phyloP scores from a whole-genome alignment of 805 yeast genomes.

The Barnettozyma sucrosica region DNA sequence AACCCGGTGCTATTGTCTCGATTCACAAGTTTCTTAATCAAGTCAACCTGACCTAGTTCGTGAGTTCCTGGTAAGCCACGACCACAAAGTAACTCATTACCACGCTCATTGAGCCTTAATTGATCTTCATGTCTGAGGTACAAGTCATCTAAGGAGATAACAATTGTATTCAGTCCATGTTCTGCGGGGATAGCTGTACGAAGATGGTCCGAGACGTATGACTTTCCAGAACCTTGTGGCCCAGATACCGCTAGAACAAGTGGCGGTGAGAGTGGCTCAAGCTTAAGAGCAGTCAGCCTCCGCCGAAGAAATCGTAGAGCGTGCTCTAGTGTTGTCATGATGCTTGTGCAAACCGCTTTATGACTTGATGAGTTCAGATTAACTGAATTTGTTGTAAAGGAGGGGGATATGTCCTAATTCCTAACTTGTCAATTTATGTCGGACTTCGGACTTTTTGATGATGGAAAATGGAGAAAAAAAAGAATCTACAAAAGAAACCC shows the following conservation, averaged over 20 bases:
- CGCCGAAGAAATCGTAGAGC: not conserved
- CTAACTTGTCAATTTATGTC: not conserved
- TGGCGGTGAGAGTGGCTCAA: constrained; percentile 26
- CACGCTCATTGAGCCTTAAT: constrained; percentile 34
- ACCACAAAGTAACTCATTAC: constrained; percentile 59
- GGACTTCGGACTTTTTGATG: not conserved
- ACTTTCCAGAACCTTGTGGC: constrained; percentile 78
- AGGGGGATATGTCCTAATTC: not conserved
- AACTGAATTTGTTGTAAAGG: too few species aligned
- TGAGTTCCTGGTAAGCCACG: constrained; percentile 96
- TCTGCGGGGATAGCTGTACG: constrained; percentile 34
- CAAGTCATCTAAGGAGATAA: constrained; percentile 80
- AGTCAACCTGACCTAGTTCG: constrained; percentile 39
- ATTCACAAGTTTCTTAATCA: constrained; percentile 9
- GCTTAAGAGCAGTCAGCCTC: not conserved
- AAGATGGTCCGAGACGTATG: constrained; percentile 44
- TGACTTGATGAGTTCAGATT: too few species aligned
- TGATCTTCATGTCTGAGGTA: constrained; percentile 69
- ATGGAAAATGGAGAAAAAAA: not conserved
- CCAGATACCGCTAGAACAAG: constrained; percentile 37
- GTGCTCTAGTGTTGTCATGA: not conserved
- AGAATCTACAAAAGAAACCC: not conserved
- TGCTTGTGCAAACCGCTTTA: not conserved
- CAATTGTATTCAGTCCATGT: constrained; percentile 31
- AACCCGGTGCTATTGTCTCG: constrained; percentile 20